Base-by-base conservation (phyloP, 148 eudicot species). In the Cornus controversa region DNA sequence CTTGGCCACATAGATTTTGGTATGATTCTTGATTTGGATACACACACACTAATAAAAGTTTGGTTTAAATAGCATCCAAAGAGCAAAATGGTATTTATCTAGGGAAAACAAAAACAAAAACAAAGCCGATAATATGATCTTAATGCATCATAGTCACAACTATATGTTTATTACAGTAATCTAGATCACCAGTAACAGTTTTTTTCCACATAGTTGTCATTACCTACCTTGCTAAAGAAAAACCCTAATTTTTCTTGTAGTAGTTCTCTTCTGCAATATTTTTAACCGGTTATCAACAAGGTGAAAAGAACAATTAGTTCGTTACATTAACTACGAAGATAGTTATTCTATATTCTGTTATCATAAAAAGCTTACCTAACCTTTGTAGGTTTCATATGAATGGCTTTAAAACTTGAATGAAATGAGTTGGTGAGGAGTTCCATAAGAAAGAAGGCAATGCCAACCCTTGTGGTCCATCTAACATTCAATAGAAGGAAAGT, bases 381-480 rank as follows among this genome's bases (percentile, higher is more conserved):
- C 22, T 45, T 20, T 63, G 45, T 67, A 34, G 64, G 28, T 67
- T 53, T 76, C 71, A 67, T 29, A 23, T 76, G 57, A 54, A 76
- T 68, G 31, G 73, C 79, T 13, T 31, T 76, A 45, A 22, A 76
- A 47, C 29, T 47, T 67, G 65, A 1, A n/a, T 10, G 50, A 28
- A 34, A 8, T 54, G 34, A 27, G 73, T 36, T 77, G 73, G 73
- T 68, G 66, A 53, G 67, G 67, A 40, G 45, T 34, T 25, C 8
- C 34, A 69, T 77, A 23, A 2, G 64, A 60, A 7, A 60, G 6
- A 54, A 54, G 62, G 62, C 23, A 54, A 54, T 16, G 54, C 73
- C 79, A 27, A 27, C 28, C 72, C 53, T 68, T 67, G 79, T 76
- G 73, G 79, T 76, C 79, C 79, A 66, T 13, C 14, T 66, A 66